Percentiles rank a stretch among this genome's conserved stretches.
These are phyloP conservation scores for Tillandsia leiboldiana DNA, from an alignment of 176 grass and related monocot genomes.

Conservation along the genomic window DNA sequence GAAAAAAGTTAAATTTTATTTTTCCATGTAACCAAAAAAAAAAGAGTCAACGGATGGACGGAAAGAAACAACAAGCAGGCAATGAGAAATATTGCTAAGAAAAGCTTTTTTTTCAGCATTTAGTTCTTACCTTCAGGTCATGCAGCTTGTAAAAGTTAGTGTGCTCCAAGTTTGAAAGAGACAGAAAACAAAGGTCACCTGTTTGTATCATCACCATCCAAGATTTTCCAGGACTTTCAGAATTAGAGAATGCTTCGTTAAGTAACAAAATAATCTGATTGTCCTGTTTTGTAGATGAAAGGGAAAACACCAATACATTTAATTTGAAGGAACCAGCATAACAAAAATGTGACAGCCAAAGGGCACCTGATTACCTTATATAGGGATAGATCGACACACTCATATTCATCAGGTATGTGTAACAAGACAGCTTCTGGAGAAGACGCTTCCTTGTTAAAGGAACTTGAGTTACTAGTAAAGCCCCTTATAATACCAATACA, in stretches of 20 bases:
- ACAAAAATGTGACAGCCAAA: not conserved
- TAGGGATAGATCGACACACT: constrained; percentile 76
- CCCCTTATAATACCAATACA: constrained; percentile 73
- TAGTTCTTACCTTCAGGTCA: constrained; percentile 49
- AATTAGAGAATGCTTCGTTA: constrained; percentile 42
- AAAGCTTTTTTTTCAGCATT: not conserved
- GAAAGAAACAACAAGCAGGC: not conserved
- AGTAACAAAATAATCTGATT: constrained; percentile 72
- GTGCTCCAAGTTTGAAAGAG: constrained; percentile 36
- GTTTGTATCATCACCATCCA: constrained; percentile 73
- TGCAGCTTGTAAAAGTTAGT: constrained; percentile 40
- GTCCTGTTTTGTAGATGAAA: constrained; percentile 48
- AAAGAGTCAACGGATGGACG: not conserved
- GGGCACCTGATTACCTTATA: constrained; percentile 55
- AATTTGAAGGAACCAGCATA: not conserved
- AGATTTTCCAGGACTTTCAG: constrained; percentile 42
- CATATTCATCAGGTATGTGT: constrained; percentile 58
- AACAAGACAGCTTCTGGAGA: constrained; percentile 59
- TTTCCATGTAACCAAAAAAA: no score
- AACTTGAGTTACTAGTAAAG: constrained; percentile 30
- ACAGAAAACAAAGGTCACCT: constrained; percentile 48
- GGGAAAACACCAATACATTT: not conserved
- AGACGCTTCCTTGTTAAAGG: constrained; percentile 14
- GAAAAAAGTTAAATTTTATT: no score
- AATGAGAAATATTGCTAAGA: not conserved